A percentile compares a stretch with the other conserved stretches of the same genome.
These are phyloP conservation scores for Brassica cretica DNA, from an alignment of 345 rosid species.

Conservation along the genomic window DNA sequence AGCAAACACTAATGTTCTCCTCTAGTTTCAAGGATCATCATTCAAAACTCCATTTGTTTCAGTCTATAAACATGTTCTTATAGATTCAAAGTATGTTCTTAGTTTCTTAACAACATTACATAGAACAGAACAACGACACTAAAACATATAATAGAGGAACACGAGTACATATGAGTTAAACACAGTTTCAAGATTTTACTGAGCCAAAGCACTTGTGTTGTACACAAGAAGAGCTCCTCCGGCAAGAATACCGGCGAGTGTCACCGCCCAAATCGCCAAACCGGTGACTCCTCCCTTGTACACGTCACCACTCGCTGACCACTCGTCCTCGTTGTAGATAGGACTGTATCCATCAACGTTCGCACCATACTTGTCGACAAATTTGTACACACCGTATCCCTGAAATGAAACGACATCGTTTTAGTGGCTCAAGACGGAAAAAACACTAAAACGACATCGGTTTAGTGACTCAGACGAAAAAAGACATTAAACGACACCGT, in stretches of 20 bases:
- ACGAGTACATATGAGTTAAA: neutral
- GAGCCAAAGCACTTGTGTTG: slow-evolving; percentile 95
- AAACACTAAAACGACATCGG: neutral
- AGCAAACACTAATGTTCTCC: slow-evolving; percentile 18
- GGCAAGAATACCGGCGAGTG: slow-evolving; percentile 72
- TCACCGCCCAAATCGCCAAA: slow-evolving; percentile 92
- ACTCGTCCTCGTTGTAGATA: slow-evolving; percentile 60
- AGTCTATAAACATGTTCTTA: neutral
- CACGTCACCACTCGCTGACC: slow-evolving; percentile 82
- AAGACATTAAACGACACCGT: neutral
- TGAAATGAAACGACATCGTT: slow-evolving; percentile 30
- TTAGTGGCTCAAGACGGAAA: neutral
- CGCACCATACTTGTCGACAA: slow-evolving; percentile 92
- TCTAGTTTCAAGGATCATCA: slow-evolving; percentile 1
- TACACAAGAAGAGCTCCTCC: slow-evolving; percentile 94
- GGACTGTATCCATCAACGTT: slow-evolving; percentile 98
- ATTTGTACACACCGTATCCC: slow-evolving; percentile 99
- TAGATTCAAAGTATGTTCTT: slow-evolving; percentile 21
- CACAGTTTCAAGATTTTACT: slow-evolving; percentile 40
- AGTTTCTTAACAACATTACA: slow-evolving; percentile 20
- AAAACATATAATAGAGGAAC: neutral
- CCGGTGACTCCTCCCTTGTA: slow-evolving; percentile 87
- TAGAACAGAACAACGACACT: neutral
- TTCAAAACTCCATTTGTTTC: neutral
- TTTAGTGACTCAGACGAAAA: neutral